A percentile compares a stretch with the other conserved stretches of the same genome.
Conservation (phyloP, 2,329 filamentous ascomycete species). For the Aspergillus versicolor region DNA sequence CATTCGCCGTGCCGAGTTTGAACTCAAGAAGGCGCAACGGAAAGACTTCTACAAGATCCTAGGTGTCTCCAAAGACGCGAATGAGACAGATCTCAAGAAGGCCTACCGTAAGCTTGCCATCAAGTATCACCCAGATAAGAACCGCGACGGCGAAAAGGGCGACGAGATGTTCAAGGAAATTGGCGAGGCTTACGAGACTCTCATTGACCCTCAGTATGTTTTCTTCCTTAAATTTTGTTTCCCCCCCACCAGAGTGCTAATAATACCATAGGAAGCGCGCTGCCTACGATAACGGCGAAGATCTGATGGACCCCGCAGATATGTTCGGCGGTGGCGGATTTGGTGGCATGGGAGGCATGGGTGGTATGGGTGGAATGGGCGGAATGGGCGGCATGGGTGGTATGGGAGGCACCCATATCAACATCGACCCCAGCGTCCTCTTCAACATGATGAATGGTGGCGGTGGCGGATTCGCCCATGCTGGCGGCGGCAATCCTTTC, state of each 20-base stretch:
- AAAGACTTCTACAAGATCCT: conserved; percentile 99
- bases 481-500: conserved; percentile 47
- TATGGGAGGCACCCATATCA: conserved; percentile 44
- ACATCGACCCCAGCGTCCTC: conserved; percentile 73
- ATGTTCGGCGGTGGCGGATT: conserved; percentile 68
- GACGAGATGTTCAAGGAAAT: conserved; percentile 98
- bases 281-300: conserved; percentile 87
- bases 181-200: conserved; percentile 91
- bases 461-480: conserved; percentile 52
- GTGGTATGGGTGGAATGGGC: conserved; percentile 44
- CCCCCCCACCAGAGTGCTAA: conserved; percentile 12
- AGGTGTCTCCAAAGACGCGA: conserved; percentile 79
- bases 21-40: conserved; percentile 94
- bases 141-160: conserved; percentile 72
- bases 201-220: conserved; percentile 88
- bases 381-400: conserved; percentile 58
- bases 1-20: conserved; percentile 83
- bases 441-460: conserved; percentile 81
- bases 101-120: conserved; percentile 95
- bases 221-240: neutral
- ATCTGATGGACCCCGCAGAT: conserved; percentile 82
- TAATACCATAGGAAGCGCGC: conserved; percentile 68
- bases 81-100: conserved; percentile 86
- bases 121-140: conserved; percentile 95
- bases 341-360: conserved; percentile 53